Conservation (phyloP, 116 monocot genomes). For the Posidonia oceanica region DNA sequence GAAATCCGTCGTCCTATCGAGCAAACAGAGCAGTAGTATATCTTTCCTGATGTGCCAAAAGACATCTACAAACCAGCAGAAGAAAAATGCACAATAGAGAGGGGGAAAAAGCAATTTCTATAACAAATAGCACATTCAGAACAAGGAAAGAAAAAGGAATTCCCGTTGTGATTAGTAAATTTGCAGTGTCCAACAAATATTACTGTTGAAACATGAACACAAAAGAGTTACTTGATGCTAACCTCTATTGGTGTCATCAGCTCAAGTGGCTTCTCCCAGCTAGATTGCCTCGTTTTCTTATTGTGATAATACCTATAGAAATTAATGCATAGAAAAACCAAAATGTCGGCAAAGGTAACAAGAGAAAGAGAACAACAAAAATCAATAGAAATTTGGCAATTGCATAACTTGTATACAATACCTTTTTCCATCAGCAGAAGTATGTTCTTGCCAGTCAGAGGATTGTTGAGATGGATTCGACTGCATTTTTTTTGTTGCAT, state of each 20-base stretch:
- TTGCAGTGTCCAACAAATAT: no score
- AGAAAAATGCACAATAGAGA: constrained; percentile 38
- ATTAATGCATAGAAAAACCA: background rate
- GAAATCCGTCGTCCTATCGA: constrained; percentile 55
- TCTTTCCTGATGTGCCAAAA: constrained; percentile 55
- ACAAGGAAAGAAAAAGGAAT: no score
- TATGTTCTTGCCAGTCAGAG: constrained; percentile 95
- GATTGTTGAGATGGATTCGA: constrained; percentile 19
- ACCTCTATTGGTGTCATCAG: constrained; percentile 96
- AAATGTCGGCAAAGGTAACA: no score
- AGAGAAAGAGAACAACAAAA: no score
- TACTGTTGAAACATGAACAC: constrained; percentile 21
- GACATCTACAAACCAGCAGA: constrained; percentile 52
- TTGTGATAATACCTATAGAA: constrained; percentile 80
- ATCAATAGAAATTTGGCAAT: no score
- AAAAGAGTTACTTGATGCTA: constrained; percentile 20
- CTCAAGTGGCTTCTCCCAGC: constrained; percentile 93
- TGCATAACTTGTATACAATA: constrained; percentile 8
- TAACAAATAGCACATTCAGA: no score
- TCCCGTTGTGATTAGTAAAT: no score
- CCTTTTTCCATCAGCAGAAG: constrained; percentile 91
- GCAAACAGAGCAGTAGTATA: constrained; percentile 33
- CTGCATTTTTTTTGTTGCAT: background rate
- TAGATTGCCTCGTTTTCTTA: constrained; percentile 87
- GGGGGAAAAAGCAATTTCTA: background rate